phyloP scores from a whole-genome alignment of 805 yeast genomes.

The Metschnikowia lunata region DNA sequence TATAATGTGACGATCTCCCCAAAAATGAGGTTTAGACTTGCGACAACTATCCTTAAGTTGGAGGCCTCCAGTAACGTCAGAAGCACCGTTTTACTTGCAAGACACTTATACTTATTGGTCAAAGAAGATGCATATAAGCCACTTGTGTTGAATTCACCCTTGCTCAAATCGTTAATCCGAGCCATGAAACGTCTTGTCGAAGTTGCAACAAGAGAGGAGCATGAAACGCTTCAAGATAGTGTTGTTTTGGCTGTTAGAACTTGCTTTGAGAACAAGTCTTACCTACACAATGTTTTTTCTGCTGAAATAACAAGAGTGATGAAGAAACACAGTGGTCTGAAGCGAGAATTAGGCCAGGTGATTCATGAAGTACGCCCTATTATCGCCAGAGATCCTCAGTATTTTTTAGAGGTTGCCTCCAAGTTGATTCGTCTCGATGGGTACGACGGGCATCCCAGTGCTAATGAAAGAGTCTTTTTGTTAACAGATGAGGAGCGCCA shows the following conservation, averaged over 20 bases:
- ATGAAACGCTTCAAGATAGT: slow-evolving; percentile 17
- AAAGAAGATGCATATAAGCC: slow-evolving; percentile 38
- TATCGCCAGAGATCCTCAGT: slow-evolving; percentile 45
- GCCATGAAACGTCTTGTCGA: slow-evolving; percentile 32
- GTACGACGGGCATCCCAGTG: slow-evolving; percentile 33
- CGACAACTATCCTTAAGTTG: slow-evolving; percentile 41
- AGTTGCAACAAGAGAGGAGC: slow-evolving; percentile 16
- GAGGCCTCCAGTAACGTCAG: slow-evolving; percentile 16
- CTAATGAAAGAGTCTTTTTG: slow-evolving; percentile 19
- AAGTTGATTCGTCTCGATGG: slow-evolving; percentile 41
- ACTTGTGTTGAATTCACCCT: slow-evolving; percentile 42
- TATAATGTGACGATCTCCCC: slow-evolving; percentile 10
- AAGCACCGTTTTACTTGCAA: slow-evolving; percentile 38
- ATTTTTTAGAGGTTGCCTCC: slow-evolving; percentile 44
- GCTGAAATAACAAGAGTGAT: slow-evolving; percentile 45
- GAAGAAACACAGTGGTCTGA: slow-evolving; percentile 3
- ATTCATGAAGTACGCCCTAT: slow-evolving; percentile 49
- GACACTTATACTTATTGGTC: slow-evolving; percentile 52
- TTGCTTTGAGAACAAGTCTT: slow-evolving; percentile 59
- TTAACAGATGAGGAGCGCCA: slow-evolving; percentile 7
- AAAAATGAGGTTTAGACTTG: slow-evolving; percentile 28
- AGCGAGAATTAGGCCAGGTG: slow-evolving; percentile 29
- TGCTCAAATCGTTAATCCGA: slow-evolving; percentile 45
- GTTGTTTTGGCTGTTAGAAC: slow-evolving; percentile 57
- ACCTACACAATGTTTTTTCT: slow-evolving; percentile 46